Conservation (phyloP, 805 yeast species). For the Wickerhamiella musiphila region DNA sequence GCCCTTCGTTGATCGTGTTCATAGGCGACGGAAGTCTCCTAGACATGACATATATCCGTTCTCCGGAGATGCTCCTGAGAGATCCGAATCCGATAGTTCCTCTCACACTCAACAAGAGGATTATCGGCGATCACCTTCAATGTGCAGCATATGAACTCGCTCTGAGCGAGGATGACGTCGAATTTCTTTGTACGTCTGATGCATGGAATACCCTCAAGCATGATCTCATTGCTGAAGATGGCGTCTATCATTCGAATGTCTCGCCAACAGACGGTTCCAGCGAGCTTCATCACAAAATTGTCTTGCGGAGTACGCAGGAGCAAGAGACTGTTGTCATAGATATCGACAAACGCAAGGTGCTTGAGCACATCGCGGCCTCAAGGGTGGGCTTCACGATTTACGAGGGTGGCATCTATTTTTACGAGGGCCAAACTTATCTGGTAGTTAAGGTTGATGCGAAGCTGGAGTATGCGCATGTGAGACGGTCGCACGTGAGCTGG, state of each 20-base stretch:
- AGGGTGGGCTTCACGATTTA: conserved; percentile 81
- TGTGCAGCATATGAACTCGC: conserved; percentile 89
- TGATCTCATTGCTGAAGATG: conserved; percentile 22
- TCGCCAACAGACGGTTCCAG: too few species aligned
- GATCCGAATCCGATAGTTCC: conserved; percentile 40
- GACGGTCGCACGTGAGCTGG: conserved; percentile 88
- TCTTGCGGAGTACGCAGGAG: conserved; percentile 71
- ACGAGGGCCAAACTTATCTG: conserved; percentile 81
- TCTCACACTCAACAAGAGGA: conserved; percentile 40
- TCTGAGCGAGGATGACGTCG: conserved; percentile 33
- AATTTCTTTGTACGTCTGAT: conserved; percentile 41
- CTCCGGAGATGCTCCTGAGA: conserved; percentile 42
- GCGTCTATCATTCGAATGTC: conserved; percentile 31
- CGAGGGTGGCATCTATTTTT: conserved; percentile 83
- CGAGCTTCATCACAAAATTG: too few species aligned
- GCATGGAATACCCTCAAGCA: conserved; percentile 4
- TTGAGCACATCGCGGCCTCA: conserved; percentile 79
- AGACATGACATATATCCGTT: conserved; percentile 65
- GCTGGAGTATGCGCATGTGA: conserved; percentile 67
- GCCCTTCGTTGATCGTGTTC: conserved; percentile 67
- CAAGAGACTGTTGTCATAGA: conserved; percentile 80
- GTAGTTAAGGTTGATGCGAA: conserved; percentile 72
- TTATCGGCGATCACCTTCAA: conserved; percentile 67
- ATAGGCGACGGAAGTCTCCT: conserved; percentile 69
- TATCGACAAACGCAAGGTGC: conserved; percentile 47